Evolutionary conservation across 1,284 basidiomycete species (phyloP), one percentile per base, ranked within the genome.

Genomic region (Pascua sp.): DNA sequence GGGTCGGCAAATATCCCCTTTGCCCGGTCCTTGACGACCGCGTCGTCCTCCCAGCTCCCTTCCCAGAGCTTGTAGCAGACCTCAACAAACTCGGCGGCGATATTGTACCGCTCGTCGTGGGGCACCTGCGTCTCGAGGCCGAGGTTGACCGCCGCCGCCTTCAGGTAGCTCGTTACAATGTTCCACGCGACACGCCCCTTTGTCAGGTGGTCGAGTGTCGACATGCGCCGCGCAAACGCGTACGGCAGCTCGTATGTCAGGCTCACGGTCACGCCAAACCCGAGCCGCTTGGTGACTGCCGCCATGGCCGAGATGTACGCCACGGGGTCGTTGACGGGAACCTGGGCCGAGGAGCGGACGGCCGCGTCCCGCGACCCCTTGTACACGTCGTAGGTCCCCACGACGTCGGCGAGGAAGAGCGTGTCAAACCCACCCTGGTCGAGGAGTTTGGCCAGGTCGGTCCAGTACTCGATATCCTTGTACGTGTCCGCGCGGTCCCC

Each of bases 41-140:
- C 70, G 45, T 76, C 71, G 52, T 77, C 74, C 16, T 69, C 65
- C 75, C 75, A 77, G 12, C 61, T 65, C n/a, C 63, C 63, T 48
- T 76, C 75, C 74, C 74, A 76, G 10, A 77, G 67, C 67, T 77
- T 77, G 68, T 76, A 77, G n/a, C 73, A 49, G 9, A 61, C 62
- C 39, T 61, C 57, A 41, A 63, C 55, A 47, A 58, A 61, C 51
- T 63, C 62, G 24, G 61, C 62, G 12, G 64, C 62, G 24, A 61
- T 61, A 47, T 64, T 57, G 55, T 65, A 67, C 5, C 66, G 64
- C 57, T 61, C 59, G 38, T 66, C 64, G 53, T 67, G 66, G 7
- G 61, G 62, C 24, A 67, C 50, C 46, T 62, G 65, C 8, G 48
- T 45, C 10, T 53, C 47, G 17, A 67, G 58, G 15, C 65, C 65